Conservation (phyloP, 225 moss, liverwort and hornwort genomes). For the Pseudisothecium myosuroides region DNA sequence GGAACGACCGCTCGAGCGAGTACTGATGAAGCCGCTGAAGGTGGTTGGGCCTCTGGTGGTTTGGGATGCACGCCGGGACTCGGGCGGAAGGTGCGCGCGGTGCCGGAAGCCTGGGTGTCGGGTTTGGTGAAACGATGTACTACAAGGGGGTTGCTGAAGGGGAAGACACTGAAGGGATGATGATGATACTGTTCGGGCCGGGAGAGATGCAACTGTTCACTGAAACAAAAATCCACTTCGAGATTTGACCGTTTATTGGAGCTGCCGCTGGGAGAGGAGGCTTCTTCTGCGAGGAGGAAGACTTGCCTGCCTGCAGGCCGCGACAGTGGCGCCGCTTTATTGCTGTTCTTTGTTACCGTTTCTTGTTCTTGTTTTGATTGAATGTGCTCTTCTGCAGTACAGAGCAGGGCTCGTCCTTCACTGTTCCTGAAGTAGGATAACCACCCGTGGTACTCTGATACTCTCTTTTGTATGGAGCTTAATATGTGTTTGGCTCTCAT, state of each 20-base stretch:
- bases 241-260: constrained; percentile 41
- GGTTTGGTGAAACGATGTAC: constrained; percentile 26
- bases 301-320: constrained; percentile 5
- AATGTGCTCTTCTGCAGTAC: constrained; percentile 62
- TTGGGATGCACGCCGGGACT: background rate
- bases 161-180: constrained; percentile 48
- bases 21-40: constrained; percentile 11
- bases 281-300: background rate
- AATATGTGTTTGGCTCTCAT: constrained; percentile 33
- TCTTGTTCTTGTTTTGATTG: constrained; percentile 62
- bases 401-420: constrained; percentile 61
- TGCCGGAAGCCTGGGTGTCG: background rate
- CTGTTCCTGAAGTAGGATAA: constrained; percentile 61
- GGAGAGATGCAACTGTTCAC: constrained; percentile 55
- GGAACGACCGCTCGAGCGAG: background rate
- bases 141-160: constrained; percentile 44
- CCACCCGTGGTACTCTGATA: constrained; percentile 62
- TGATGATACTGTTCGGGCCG: constrained; percentile 33
- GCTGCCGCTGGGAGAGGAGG: background rate
- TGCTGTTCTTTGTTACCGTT: constrained; percentile 32
- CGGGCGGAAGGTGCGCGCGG: background rate
- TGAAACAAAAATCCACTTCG: constrained; percentile 38
- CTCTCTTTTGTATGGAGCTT: constrained; percentile 61
- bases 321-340: constrained; percentile 31
- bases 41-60: constrained; percentile 52